A percentile compares a stretch with the other conserved stretches of the same genome.
Conservation (phyloP, 2,329 filamentous ascomycete species). For the Alternaria arborescens region DNA sequence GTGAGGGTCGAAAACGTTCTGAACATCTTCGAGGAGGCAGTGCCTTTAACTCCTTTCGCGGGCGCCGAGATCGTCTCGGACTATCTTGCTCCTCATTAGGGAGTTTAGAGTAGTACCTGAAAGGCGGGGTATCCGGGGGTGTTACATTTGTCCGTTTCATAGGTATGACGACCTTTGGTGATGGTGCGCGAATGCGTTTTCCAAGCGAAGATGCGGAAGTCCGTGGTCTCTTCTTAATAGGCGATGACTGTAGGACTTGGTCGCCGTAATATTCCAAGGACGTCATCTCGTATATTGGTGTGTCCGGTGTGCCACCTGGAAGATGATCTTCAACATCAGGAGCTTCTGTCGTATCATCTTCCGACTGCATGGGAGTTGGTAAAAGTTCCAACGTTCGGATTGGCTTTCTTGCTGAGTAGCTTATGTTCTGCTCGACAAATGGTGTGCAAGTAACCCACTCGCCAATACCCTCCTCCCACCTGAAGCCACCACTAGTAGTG, state of each 20-base stretch:
- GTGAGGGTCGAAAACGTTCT: constrained; percentile 24
- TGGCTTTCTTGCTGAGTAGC: constrained; percentile 23
- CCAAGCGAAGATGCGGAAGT: constrained; percentile 24
- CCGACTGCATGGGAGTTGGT: constrained; percentile 40
- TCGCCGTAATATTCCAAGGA: constrained; percentile 29
- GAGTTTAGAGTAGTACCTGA: constrained; percentile 29
- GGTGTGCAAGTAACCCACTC: constrained; percentile 58
- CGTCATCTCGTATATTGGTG: constrained; percentile 19
- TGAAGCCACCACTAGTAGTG: constrained; percentile 41
- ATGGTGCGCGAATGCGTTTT: constrained; percentile 37
- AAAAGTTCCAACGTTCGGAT: constrained; percentile 34
- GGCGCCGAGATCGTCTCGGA: constrained; percentile 12
- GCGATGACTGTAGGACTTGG: constrained; percentile 34
- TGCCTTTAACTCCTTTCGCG: constrained; percentile 12
- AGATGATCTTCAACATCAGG: constrained; percentile 26
- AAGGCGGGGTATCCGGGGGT: constrained; percentile 22
- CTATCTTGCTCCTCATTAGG: constrained; percentile 22
- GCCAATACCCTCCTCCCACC: constrained; percentile 57
- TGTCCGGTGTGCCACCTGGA: constrained; percentile 1
- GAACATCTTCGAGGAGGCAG: constrained; percentile 11
- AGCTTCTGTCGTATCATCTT: constrained; percentile 19
- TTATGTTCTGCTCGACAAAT: constrained; percentile 34
- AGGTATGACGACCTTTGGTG: constrained; percentile 40
- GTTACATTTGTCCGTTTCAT: constrained; percentile 30
- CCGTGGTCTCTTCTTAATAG: constrained; percentile 27